A percentile compares a stretch with the other conserved stretches of the same genome.
Conservation (phyloP, 2,329 filamentous ascomycete genomes). For the Pseudogymnoascus sp. region DNA sequence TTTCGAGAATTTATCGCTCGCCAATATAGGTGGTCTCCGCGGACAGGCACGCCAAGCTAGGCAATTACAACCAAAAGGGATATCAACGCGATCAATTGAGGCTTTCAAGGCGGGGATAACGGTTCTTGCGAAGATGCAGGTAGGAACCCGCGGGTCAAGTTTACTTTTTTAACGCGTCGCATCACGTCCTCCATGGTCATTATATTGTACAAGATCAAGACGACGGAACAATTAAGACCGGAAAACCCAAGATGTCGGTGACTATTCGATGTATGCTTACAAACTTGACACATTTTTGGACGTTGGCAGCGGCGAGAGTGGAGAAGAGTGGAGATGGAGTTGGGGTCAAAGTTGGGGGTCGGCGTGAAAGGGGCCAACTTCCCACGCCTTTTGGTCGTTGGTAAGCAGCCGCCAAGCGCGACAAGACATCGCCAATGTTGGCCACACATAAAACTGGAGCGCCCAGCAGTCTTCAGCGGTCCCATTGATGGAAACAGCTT, state of each 20-base stretch:
- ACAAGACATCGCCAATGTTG: constrained; percentile 3
- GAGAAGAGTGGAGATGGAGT: constrained; percentile 2
- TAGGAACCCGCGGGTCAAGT: not conserved
- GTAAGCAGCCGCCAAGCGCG: constrained; percentile 6
- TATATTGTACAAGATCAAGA: constrained; percentile 6
- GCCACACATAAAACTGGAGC: not conserved
- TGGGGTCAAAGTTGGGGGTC: constrained; percentile 3
- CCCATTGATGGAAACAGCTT: not conserved
- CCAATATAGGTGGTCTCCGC: not conserved
- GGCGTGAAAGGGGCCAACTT: not conserved
- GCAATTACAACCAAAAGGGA: not conserved
- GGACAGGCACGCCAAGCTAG: not conserved
- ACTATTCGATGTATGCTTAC: constrained; percentile 1
- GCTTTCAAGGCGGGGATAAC: not conserved
- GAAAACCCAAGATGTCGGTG: not conserved
- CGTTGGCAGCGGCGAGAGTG: constrained; percentile 5
- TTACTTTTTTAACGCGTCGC: not conserved
- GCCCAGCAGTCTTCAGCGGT: not conserved
- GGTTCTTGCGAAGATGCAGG: not conserved
- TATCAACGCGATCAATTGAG: not conserved
- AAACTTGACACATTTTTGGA: constrained; percentile 7
- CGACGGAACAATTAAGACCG: constrained; percentile 8
- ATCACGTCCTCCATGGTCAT: not conserved
- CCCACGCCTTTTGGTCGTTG: not conserved
- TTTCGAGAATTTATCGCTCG: not conserved